phyloP scores from a whole-genome alignment of 1,139 yeast genomes.

The Candida mesenterica region DNA sequence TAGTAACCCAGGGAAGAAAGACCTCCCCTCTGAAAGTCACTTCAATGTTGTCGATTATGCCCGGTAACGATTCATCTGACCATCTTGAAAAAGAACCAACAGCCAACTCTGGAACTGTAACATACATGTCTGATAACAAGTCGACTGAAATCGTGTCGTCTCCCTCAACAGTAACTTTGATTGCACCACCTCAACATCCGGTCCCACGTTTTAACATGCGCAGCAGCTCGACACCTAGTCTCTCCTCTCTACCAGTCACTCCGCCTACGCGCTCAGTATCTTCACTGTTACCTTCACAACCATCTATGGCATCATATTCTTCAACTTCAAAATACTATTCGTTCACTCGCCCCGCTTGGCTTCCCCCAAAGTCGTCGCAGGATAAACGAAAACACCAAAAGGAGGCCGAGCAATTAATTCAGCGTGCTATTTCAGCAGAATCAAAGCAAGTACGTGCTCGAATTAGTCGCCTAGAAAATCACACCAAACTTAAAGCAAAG shows the following conservation, averaged over 20 bases:
- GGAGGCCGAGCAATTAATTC: slow-evolving; percentile 52
- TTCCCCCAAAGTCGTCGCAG: slow-evolving; percentile 61
- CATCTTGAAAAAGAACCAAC: too few relatives aligned
- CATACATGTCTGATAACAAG: too few relatives aligned
- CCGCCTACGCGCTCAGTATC: background rate
- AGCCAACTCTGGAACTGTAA: too few relatives aligned
- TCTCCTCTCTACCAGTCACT: slow-evolving; percentile 4
- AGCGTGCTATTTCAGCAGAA: slow-evolving; percentile 45
- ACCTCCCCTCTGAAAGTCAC: too few relatives aligned
- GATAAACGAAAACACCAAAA: slow-evolving; percentile 57
- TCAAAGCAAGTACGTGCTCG: slow-evolving; percentile 31
- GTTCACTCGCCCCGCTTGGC: slow-evolving; percentile 60
- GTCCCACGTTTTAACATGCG: too few relatives aligned
- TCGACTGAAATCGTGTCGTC: too few relatives aligned
- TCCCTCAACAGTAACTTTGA: too few relatives aligned
- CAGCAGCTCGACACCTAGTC: slow-evolving; percentile 10
- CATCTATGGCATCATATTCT: slow-evolving; percentile 6
- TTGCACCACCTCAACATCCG: too few relatives aligned
- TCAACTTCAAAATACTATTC: slow-evolving; percentile 30
- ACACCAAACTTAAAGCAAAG: slow-evolving; percentile 26
- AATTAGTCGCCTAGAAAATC: slow-evolving; percentile 24
- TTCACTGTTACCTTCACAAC: slow-evolving; percentile 8
- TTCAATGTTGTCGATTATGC: too few relatives aligned
- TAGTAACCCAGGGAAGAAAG: too few relatives aligned
- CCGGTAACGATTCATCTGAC: too few relatives aligned